These are phyloP conservation scores for Lolium rigidum DNA, from an alignment of 176 grass and related monocot species.

Conservation along the genomic window DNA sequence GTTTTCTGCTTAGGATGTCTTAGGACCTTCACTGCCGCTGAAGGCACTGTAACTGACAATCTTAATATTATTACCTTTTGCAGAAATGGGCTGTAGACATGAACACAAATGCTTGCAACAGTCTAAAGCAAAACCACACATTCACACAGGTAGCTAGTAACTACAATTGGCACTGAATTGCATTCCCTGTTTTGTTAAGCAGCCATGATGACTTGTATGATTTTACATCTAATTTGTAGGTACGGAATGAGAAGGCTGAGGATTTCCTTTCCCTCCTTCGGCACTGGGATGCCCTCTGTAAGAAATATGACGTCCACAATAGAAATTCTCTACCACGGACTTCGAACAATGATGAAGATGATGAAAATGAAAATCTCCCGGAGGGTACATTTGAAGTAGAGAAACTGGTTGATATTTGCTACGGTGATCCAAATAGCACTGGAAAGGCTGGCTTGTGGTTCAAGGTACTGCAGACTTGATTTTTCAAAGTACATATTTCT, in stretches of 20 bases:
- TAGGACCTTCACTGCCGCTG: background rate
- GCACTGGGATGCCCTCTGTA: constrained; percentile 61
- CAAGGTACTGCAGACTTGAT: constrained; percentile 51
- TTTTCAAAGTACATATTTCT: background rate
- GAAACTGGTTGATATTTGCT: constrained; percentile 61
- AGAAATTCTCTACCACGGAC: constrained; percentile 28
- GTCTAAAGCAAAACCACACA: constrained; percentile 68
- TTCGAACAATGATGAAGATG: constrained; percentile 45
- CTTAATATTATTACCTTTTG: background rate
- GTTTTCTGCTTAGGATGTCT: background rate
- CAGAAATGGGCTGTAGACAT: constrained; percentile 72
- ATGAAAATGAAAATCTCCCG: constrained; percentile 32
- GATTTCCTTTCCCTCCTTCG: constrained; percentile 64
- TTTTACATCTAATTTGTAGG: constrained; percentile 34
- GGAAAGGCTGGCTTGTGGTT: constrained; percentile 55
- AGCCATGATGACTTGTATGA: background rate
- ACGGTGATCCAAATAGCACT: constrained; percentile 56
- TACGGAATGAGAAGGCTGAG: constrained; percentile 74
- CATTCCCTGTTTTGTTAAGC: background rate
- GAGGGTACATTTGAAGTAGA: constrained; percentile 64
- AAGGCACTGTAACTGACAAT: background rate
- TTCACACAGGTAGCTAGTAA: constrained; percentile 48
- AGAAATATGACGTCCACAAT: constrained; percentile 43
- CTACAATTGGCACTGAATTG: background rate
- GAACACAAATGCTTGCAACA: constrained; percentile 64